Conservation (phyloP, 2,329 filamentous ascomycete species). For the Cladorrhinum sp. region DNA sequence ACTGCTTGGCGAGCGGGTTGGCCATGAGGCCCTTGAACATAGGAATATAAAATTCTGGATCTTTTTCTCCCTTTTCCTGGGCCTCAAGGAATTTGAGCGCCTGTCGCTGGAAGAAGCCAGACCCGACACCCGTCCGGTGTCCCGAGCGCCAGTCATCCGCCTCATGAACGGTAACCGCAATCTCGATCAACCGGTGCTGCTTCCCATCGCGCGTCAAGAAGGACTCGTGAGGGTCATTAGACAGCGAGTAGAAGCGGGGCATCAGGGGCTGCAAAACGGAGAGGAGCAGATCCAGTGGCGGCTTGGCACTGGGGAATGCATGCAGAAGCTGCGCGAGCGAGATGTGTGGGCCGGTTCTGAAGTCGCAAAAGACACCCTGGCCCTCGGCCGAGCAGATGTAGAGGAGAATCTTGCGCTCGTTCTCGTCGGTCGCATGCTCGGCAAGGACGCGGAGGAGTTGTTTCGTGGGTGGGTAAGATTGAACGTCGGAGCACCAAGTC, state of each 20-base stretch:
- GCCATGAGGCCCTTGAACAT: conserved; percentile 99
- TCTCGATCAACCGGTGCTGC: conserved; percentile 79
- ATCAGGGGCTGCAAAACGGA: conserved; percentile 82
- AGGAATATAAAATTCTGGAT: conserved; percentile 70
- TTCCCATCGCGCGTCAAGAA: conserved; percentile 66
- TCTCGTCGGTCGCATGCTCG: conserved; percentile 73
- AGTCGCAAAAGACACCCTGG: conserved; percentile 88
- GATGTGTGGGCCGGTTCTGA: conserved; percentile 84
- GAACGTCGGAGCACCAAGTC: conserved; percentile 92
- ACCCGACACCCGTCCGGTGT: conserved; percentile 78
- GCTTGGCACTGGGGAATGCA: conserved; percentile 89
- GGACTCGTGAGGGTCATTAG: conserved; percentile 84
- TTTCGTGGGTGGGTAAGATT: conserved; percentile 90
- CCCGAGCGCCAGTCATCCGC: conserved; percentile 72
- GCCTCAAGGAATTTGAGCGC: conserved; percentile 69
- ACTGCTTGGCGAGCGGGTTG: conserved; percentile 89
- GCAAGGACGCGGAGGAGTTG: conserved; percentile 78
- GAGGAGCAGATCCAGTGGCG: conserved; percentile 78
- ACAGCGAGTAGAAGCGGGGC: conserved; percentile 97
- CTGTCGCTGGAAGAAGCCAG: conserved; percentile 87
- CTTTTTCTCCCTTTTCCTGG: conserved; percentile 56
- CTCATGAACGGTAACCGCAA: conserved; percentile 96
- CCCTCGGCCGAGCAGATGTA: conserved; percentile 88
- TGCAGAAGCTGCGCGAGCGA: conserved; percentile 81
- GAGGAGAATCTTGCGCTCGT: conserved; percentile 84